Evolutionary conservation across 2,329 filamentous ascomycete genomes (phyloP).

Genomic region (Westerdykella aurantiaca): DNA sequence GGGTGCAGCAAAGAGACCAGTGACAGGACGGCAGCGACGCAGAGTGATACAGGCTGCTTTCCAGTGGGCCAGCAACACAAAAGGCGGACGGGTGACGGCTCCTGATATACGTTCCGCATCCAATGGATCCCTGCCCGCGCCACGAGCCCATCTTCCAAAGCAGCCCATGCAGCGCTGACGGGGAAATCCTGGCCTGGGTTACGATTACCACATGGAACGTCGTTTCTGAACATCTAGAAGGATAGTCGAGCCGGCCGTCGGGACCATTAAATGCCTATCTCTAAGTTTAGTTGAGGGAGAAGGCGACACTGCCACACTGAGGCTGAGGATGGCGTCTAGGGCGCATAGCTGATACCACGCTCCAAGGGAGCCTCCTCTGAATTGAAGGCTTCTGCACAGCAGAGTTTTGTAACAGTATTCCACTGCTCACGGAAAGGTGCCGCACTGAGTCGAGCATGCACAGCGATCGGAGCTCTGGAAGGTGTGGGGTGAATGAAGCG

Average conservation of each 20-base stretch:
- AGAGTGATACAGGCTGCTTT: conserved; percentile 12
- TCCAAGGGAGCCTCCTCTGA: too few species aligned
- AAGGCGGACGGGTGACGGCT: conserved; percentile 14
- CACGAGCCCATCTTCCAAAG: conserved; percentile 19
- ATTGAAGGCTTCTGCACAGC: conserved; percentile 11
- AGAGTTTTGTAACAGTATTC: too few species aligned
- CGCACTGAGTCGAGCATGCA: too few species aligned
- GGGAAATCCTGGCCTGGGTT: too few species aligned
- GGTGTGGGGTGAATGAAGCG: background rate
- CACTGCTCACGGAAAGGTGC: too few species aligned
- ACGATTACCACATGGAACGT: too few species aligned
- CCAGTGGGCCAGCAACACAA: conserved; percentile 4
- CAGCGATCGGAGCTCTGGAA: too few species aligned
- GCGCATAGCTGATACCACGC: conserved; percentile 1
- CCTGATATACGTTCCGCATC: conserved; percentile 31
- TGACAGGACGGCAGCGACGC: conserved; percentile 12
- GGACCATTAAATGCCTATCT: too few species aligned
- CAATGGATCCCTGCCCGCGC: conserved; percentile 15
- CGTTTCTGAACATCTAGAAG: too few species aligned
- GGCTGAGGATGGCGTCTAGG: background rate
- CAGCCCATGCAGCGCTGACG: conserved; percentile 8
- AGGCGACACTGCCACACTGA: conserved; percentile 7
- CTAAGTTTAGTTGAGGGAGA: background rate
- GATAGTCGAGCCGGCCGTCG: too few species aligned
- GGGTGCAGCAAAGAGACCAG: conserved; percentile 13